These are phyloP conservation scores for Colletotrichum tropicale DNA, from an alignment of 2,329 filamentous ascomycete genomes.

Conservation along the genomic window DNA sequence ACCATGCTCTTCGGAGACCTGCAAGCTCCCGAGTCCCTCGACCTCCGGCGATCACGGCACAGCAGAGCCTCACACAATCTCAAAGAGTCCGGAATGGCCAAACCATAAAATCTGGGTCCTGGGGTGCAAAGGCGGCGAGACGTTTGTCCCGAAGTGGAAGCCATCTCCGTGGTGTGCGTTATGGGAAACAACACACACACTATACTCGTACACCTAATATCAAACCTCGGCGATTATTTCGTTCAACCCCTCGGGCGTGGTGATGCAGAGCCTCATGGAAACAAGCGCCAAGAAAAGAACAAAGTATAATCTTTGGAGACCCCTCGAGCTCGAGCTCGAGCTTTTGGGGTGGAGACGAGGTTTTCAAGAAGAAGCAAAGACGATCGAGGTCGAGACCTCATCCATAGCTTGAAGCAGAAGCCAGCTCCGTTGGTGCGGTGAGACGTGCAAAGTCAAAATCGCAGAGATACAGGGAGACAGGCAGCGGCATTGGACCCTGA, in stretches of 20 bases:
- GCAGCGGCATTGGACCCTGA: slow-evolving; percentile 12
- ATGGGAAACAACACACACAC: not conserved
- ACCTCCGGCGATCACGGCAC: not conserved
- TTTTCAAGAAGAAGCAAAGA: not conserved
- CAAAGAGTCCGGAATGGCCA: not conserved
- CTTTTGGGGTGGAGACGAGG: not conserved
- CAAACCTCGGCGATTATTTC: not conserved
- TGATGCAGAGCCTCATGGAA: slow-evolving; percentile 9
- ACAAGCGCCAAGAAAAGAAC: slow-evolving; percentile 1
- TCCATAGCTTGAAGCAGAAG: not conserved
- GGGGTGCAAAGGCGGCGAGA: slow-evolving; percentile 4
- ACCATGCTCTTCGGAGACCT: not conserved
- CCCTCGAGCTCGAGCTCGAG: not conserved
- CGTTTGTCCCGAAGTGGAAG: not conserved
- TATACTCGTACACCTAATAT: not conserved
- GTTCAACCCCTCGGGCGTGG: slow-evolving; percentile 3
- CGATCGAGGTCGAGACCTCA: not conserved
- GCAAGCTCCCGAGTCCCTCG: not conserved
- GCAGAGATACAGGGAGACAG: not conserved
- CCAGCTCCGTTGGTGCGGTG: slow-evolving; percentile 1
- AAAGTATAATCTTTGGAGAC: not conserved
- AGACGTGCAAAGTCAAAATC: not conserved
- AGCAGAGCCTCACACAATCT: not conserved
- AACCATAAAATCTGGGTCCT: not conserved
- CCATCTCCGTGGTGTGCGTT: slow-evolving; percentile 13